A percentile compares a stretch with the other conserved stretches of the same genome.
These are phyloP conservation scores for Cordyceps farinosa DNA, from an alignment of 2,329 filamentous ascomycete species.

Conservation along the genomic window DNA sequence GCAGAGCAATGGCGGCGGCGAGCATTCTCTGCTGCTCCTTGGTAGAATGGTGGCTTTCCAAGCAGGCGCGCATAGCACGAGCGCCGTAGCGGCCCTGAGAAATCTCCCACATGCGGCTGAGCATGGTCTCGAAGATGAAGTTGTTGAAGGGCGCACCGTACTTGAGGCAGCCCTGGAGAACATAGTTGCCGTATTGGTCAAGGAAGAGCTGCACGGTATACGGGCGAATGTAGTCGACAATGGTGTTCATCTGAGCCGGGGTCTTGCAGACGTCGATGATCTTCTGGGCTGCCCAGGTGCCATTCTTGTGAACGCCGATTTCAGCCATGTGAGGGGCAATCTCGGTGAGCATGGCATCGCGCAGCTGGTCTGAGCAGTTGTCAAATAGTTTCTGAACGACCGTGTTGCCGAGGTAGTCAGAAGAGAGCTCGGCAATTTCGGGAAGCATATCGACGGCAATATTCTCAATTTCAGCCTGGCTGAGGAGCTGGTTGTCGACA, in stretches of 20 bases:
- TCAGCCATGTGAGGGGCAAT: constrained; percentile 91
- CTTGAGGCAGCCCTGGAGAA: constrained; percentile 91
- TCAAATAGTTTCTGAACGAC: constrained; percentile 99
- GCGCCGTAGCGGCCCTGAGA: constrained; percentile 91
- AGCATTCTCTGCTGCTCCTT: constrained; percentile 96
- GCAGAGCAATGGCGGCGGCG: constrained; percentile 89
- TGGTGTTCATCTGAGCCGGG: constrained; percentile 74
- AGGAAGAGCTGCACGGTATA: constrained; percentile 91
- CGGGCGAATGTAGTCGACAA: constrained; percentile 77
- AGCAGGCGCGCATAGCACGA: constrained; percentile 90
- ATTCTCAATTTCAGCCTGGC: constrained; percentile 82
- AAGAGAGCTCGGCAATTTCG: constrained; percentile 90
- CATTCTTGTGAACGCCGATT: constrained; percentile 98
- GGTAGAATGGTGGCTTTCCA: constrained; percentile 92
- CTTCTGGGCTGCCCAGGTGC: constrained; percentile 98
- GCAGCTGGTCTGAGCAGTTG: constrained; percentile 84
- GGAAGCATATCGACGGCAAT: constrained; percentile 93
- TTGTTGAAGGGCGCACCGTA: constrained; percentile 87
- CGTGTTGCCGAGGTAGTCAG: constrained; percentile 96
- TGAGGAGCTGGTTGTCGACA: constrained; percentile 91
- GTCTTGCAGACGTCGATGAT: constrained; percentile 96
- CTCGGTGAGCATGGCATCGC: constrained; percentile 84
- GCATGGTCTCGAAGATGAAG: constrained; percentile 98
- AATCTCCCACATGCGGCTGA: constrained; percentile 89
- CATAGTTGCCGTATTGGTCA: constrained; percentile 98